Base-by-base conservation (phyloP, 176 grass and related monocot genomes). In the Oryza australiensis region DNA sequence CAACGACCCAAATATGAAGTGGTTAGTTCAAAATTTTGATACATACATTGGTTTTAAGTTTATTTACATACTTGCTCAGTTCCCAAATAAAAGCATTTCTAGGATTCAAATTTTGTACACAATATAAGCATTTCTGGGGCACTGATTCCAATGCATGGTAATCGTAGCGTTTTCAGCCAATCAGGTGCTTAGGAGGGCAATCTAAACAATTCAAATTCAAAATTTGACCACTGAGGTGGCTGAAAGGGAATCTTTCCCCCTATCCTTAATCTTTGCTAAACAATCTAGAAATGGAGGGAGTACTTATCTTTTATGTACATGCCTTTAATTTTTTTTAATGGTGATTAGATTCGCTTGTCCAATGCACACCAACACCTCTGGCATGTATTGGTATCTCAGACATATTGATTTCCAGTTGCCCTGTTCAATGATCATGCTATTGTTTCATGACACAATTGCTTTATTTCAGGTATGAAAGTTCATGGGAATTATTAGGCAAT, bases 1-100 rank as follows among this genome's bases (percentile, higher is more conserved):
- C 76, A 99, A 64, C 76, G 91, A 99, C 72, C 96, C 89, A 71
- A 93, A 99, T 76, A 80, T 92, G 91, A 91, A 93, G 86, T 99
- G 96, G 96, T 98, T 43, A 66, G 57, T 83, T 70, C 33, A 34
- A 78, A 24, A 66, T 69, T 64, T 26, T 73, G 53, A 33, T 22
- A 62, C 23, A 80, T 85, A 64, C 12, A 26, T 59, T 82, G 13
- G 45, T 87, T 83, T 26, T 82, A 51, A 81, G 8, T 73, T 79
- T 22, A 43, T 67, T 26, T 72, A 40, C 59, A 35, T 32, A 27
- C 9, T 11, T 9, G 9, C 38, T 40, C 9, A 1, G 9, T 40
- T 40, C 38, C 38, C 38, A 40, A 40, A 40, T 40, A 40, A 10
- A 40, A 40, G 38, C 38, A 40, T 40, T 40, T 40, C 0, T 40